These are phyloP conservation scores for Arxiozyma slooffiae DNA, from an alignment of 1,139 yeast genomes.

Conservation along the genomic window DNA sequence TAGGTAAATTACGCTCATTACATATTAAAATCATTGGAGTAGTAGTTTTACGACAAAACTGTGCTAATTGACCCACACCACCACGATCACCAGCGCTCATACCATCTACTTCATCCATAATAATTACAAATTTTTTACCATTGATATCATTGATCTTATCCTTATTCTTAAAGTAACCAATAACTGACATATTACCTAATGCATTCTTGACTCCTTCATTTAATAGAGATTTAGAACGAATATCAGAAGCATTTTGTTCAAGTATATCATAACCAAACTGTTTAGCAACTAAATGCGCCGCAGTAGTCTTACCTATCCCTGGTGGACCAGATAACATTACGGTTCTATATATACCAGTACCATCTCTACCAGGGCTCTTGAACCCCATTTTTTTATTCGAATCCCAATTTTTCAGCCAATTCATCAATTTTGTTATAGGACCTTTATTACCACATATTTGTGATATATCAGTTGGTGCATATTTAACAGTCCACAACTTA, in stretches of 20 bases:
- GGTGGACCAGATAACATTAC: conserved; percentile 81
- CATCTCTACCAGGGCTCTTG: conserved; percentile 48
- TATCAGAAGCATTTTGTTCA: conserved; percentile 81
- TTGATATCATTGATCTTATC: conserved; percentile 27
- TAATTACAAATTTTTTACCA: conserved; percentile 57
- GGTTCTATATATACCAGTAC: conserved; percentile 62
- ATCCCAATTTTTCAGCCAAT: conserved; percentile 79
- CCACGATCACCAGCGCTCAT: conserved; percentile 99
- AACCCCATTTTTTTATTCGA: conserved; percentile 46
- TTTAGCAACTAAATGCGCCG: conserved; percentile 65
- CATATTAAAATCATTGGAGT: conserved; percentile 90
- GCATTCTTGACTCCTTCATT: conserved; percentile 61
- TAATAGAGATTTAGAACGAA: conserved; percentile 70
- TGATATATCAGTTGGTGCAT: conserved; percentile 67
- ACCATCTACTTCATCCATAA: conserved; percentile 99
- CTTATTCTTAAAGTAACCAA: conserved; percentile 54
- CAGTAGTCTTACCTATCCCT: conserved; percentile 74
- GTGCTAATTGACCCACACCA: conserved; percentile 92
- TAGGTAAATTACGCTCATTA: conserved; percentile 84
- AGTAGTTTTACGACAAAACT: conserved; percentile 71
- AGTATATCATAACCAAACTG: conserved; percentile 60
- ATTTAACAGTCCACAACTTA: conserved; percentile 83
- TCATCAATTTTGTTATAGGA: conserved; percentile 51
- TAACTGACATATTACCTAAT: conserved; percentile 71
- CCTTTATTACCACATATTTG: conserved; percentile 92